Conservation (phyloP, 805 yeast species). For the Debaryomyces hansenii region DNA sequence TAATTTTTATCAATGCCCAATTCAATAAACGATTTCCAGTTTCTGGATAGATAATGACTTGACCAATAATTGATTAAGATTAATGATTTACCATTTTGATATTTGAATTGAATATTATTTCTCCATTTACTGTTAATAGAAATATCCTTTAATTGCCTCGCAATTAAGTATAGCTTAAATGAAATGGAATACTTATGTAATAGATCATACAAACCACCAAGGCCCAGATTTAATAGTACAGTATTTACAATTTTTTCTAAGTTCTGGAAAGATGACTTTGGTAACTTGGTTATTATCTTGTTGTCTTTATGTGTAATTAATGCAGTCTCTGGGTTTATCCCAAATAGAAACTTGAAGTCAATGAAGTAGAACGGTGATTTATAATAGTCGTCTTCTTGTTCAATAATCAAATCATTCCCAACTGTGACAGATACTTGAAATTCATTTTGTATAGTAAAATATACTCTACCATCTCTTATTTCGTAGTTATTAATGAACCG, state of each 20-base stretch:
- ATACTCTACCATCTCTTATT: slow-evolving; percentile 75
- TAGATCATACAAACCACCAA: slow-evolving; percentile 54
- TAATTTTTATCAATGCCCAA: slow-evolving; percentile 54
- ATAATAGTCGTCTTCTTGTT: slow-evolving; percentile 47
- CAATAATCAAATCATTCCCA: slow-evolving; percentile 54
- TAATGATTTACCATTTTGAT: slow-evolving; percentile 52
- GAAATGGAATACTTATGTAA: slow-evolving; percentile 61
- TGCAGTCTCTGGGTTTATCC: slow-evolving; percentile 38
- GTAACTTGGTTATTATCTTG: slow-evolving; percentile 28
- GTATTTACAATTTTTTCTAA: slow-evolving; percentile 59
- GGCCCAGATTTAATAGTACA: slow-evolving; percentile 45
- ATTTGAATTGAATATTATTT: slow-evolving; percentile 57
- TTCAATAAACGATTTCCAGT: slow-evolving; percentile 55
- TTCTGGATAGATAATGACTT: slow-evolving; percentile 41
- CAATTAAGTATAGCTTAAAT: slow-evolving; percentile 60
- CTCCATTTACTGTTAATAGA: slow-evolving; percentile 53
- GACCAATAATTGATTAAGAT: slow-evolving; percentile 67
- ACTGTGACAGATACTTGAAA: slow-evolving; percentile 66
- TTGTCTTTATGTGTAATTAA: slow-evolving; percentile 29
- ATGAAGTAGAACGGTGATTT: slow-evolving; percentile 72
- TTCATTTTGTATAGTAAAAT: slow-evolving; percentile 59
- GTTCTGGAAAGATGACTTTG: slow-evolving; percentile 31
- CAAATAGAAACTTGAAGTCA: slow-evolving; percentile 68
- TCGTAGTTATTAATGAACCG: slow-evolving; percentile 58
- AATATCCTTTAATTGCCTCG: slow-evolving; percentile 54